phyloP scores from a whole-genome alignment of 805 yeast genomes.

The Hanseniaspora singularis region DNA sequence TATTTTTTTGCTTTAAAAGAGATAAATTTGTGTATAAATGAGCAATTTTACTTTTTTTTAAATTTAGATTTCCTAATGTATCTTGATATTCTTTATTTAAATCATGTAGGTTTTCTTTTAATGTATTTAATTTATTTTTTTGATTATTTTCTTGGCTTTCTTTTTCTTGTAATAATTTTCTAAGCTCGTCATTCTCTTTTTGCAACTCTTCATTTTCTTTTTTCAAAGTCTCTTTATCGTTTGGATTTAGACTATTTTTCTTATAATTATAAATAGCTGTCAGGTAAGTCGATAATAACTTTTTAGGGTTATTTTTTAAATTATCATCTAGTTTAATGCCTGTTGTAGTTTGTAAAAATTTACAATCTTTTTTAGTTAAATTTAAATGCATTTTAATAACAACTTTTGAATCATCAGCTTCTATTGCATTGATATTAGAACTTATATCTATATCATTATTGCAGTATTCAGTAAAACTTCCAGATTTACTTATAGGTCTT shows the following conservation, averaged over 20 bases:
- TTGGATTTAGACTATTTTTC: no score
- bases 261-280: background rate
- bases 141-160: no score
- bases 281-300: constrained; percentile 3
- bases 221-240: no score
- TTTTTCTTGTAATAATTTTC: background rate
- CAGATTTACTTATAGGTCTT: background rate
- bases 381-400: background rate
- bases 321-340: background rate
- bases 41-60: background rate
- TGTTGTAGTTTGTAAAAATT: background rate
- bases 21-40: background rate
- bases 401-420: constrained; percentile 4
- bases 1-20: background rate
- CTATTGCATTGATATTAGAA: background rate
- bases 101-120: background rate
- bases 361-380: background rate
- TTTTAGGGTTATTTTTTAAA: background rate
- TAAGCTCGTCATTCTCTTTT: background rate
- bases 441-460: background rate
- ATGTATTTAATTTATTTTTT: background rate
- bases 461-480: background rate
- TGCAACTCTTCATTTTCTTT: background rate
- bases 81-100: no score
- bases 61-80: no score